Evolutionary conservation across 2,329 filamentous ascomycete species (phyloP), one percentile per base, ranked within the genome.

Genomic region (Penicillium sp.): DNA sequence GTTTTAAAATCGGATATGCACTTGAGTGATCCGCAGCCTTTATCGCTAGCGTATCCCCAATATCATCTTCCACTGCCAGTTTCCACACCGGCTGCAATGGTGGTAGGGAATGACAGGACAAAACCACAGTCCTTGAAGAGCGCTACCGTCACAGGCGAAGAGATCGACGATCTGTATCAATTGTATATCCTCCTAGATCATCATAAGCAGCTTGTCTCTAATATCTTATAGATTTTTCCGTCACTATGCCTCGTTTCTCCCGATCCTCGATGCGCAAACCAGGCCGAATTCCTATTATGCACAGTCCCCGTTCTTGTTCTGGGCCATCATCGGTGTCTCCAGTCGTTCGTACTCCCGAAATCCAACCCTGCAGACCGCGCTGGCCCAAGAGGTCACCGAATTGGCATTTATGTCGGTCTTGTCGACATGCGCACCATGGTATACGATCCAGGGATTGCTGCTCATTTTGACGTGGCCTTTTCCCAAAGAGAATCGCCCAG

Each of bases 271-370:
- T 36, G 64, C 67, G 6, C 69, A 79, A 9, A 84, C 86, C 60
- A 75, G 82, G 0, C 87, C 90, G 1, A 88, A 94, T 43, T 79
- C 85, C 54, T 94, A 90, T 69, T 88, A 88, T 67, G 82, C 86
- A 56, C 87, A 93, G 64, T 88, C 91, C 47, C 85, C 86, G 4
- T 79, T 96, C 13, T 81, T 96, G 1, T 96, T 96, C 73, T 96
- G 91, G 91, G 83, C 88, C 44, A 87, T 77, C 6, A 65, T 75
- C 13, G 68, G 70, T 2, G 68, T 73, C 9, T 67, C 68, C 13
- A 73, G 70, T 52, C 65, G 74, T 8, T 68, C 68, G 4, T 77
- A 74, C 47, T 40, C 62, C 1, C 69, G 62, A 23, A 75, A 77
- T 42, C 74, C 74, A 2, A 76, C 74, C 0, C 46, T 76, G 9